Evolutionary conservation across 345 rosid genomes (phyloP).

Genomic region (Lagerstroemia speciosa): DNA sequence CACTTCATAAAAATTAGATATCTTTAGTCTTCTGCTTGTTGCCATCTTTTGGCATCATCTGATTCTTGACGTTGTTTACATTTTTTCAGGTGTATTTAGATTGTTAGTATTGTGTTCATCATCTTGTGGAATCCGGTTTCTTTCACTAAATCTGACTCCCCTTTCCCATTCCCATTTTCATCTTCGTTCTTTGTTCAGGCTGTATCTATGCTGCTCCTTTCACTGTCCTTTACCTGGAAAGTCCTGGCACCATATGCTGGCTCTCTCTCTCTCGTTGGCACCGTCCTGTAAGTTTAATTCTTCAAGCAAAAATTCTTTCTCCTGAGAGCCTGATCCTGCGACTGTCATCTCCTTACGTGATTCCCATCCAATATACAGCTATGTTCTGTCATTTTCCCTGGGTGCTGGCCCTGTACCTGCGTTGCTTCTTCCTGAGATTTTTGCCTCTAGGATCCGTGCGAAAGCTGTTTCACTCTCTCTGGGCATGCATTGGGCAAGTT

Average conservation of each 20-base stretch:
- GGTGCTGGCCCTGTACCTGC: slow-evolving; percentile 99
- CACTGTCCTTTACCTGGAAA: slow-evolving; percentile 89
- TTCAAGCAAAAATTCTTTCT: not conserved
- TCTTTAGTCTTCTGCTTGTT: too few relatives aligned
- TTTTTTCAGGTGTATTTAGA: too few relatives aligned
- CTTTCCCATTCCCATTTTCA: not conserved
- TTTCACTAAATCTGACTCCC: not conserved
- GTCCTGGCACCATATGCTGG: slow-evolving; percentile 89
- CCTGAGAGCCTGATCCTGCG: not conserved
- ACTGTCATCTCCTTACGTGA: not conserved
- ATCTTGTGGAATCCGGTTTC: too few relatives aligned
- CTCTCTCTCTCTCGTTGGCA: slow-evolving; percentile 81
- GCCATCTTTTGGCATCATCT: too few relatives aligned
- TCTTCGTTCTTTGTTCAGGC: slow-evolving; percentile 34
- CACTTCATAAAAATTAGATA: too few relatives aligned
- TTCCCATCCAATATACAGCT: slow-evolving; percentile 35
- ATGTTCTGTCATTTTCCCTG: slow-evolving; percentile 89
- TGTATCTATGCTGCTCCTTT: slow-evolving; percentile 83
- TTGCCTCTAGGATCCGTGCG: slow-evolving; percentile 93
- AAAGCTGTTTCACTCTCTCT: slow-evolving; percentile 90
- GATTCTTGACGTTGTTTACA: too few relatives aligned
- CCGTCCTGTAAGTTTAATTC: slow-evolving; percentile 67
- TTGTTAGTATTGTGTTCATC: too few relatives aligned
- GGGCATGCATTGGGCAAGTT: slow-evolving; percentile 94
- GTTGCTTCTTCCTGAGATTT: slow-evolving; percentile 96